Evolutionary conservation across 139 green algal genomes (phyloP), one percentile per base, ranked within the genome.

Genomic region (Pleodorina starrii): DNA sequence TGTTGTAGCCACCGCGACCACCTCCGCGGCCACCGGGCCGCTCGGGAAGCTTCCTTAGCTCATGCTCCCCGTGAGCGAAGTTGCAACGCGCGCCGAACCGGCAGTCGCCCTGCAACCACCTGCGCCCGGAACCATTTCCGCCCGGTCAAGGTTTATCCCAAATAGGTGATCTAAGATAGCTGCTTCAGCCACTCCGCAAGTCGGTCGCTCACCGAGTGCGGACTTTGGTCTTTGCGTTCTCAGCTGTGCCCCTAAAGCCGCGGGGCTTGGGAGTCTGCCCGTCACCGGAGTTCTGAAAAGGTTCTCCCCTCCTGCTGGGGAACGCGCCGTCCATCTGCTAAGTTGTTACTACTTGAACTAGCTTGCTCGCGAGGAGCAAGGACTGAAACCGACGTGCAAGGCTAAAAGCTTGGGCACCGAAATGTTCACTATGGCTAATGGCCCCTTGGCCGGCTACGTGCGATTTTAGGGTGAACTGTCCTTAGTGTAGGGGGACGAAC

Each of bases 31-130:
- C 88, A 38, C 89, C 91, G 23, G 29, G 50, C 25, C 89, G 80
- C 10, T 91, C 90, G 2, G 95, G 94, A 40, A 97, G 79, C 57
- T 91, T 91, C 42, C 97, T 83, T 27, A 99, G 93, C 93, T 99
- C 97, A 21, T 96, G 85, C 36, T 99, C 96, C 12, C 97, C 97
- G 66, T 99, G 97, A 2, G 97, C 97, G 92, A 99, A 99, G 89
- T 99, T 98, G 93, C 97, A 99, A 48, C 96, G 87, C 71, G 98
- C 96, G 42, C 96, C 97, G 89, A 99, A 99, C 0, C 96, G 91
- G 88, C 97, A 99, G 51, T 97, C 92, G 23, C 97, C 97, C n/a
- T 94, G 89, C 60, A 95, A 77, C 96, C 96, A 98, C 84, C 96
- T 98, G 92, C 68, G 38, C 14, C 17, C 40, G 78, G 51, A 80